Evolutionary conservation across 345 rosid species (phyloP).

Genomic region (Brassica rapa): DNA sequence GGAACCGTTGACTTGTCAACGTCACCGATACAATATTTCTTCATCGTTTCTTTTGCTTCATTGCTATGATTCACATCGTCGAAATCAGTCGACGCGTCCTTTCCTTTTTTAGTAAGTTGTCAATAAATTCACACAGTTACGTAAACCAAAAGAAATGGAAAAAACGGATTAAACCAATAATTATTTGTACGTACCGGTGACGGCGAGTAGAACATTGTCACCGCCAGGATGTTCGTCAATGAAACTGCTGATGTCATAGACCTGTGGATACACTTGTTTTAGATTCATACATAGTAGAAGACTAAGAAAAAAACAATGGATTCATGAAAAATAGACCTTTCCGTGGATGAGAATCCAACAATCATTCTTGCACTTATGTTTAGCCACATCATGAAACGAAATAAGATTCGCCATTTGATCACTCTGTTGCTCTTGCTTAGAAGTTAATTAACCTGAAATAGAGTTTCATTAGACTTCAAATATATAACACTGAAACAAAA

Average conservation of each 20-base stretch:
- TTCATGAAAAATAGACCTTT: slow-evolving; percentile 49
- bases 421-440: not conserved
- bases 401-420: slow-evolving; percentile 42
- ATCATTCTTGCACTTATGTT: slow-evolving; percentile 56
- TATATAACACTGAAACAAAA: not conserved
- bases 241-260: slow-evolving; percentile 74
- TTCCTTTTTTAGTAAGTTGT: slow-evolving; percentile 42
- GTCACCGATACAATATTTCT: slow-evolving; percentile 64
- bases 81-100: slow-evolving; percentile 80
- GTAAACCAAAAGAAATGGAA: not conserved
- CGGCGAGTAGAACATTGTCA: slow-evolving; percentile 71
- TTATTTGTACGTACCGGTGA: slow-evolving; percentile 50
- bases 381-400: slow-evolving; percentile 51
- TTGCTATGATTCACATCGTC: slow-evolving; percentile 76
- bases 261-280: slow-evolving; percentile 44
- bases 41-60: slow-evolving; percentile 61
- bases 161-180: slow-evolving; percentile 5
- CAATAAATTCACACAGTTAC: not conserved
- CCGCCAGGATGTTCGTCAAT: slow-evolving; percentile 93
- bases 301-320: not conserved
- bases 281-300: not conserved
- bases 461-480: not conserved
- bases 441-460: slow-evolving; percentile 16
- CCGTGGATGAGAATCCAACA: slow-evolving; percentile 75
- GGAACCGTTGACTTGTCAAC: slow-evolving; percentile 61